Percentiles rank a stretch among this genome's conserved stretches.
Evolutionary conservation across 2,329 filamentous ascomycete genomes (phyloP).

Genomic region (Xylaria sp.): DNA sequence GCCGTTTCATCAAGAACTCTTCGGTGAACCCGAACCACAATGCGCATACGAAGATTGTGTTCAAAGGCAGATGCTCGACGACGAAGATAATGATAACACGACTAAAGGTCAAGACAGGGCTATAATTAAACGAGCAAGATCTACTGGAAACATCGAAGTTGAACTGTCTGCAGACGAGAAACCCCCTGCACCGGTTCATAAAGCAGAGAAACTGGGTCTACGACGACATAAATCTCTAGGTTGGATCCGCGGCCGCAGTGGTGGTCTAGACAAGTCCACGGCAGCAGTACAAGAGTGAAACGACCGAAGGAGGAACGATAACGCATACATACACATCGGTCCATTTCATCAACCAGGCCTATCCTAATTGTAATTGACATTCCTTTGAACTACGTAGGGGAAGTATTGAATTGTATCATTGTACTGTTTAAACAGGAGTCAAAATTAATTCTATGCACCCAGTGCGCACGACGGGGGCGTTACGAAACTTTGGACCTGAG

Average conservation of each 20-base stretch:
- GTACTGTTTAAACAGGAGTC: neutral
- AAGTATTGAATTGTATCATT: conserved; percentile 17
- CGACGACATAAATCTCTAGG: conserved; percentile 35
- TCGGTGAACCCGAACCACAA: conserved; percentile 36
- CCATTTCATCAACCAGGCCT: conserved; percentile 5
- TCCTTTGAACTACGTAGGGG: conserved; percentile 1
- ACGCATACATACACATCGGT: neutral
- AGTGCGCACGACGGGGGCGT: neutral
- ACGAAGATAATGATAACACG: conserved; percentile 35
- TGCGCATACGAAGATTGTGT: conserved; percentile 47
- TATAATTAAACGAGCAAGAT: conserved; percentile 35
- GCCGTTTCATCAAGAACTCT: conserved; percentile 34
- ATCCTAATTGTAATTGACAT: conserved; percentile 2
- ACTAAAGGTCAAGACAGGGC: conserved; percentile 2
- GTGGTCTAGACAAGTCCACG: neutral
- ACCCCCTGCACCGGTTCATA: neutral
- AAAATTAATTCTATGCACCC: neutral
- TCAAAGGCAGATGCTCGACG: conserved; percentile 45
- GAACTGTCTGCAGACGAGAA: conserved; percentile 3
- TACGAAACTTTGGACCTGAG: neutral
- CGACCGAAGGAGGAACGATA: neutral
- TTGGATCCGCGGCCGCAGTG: conserved; percentile 23
- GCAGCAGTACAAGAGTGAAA: neutral
- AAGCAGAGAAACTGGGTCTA: conserved; percentile 22
- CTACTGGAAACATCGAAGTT: conserved; percentile 34